These are phyloP conservation scores for Eucalyptus curtisii DNA, from an alignment of 345 rosid genomes.

Conservation along the genomic window DNA sequence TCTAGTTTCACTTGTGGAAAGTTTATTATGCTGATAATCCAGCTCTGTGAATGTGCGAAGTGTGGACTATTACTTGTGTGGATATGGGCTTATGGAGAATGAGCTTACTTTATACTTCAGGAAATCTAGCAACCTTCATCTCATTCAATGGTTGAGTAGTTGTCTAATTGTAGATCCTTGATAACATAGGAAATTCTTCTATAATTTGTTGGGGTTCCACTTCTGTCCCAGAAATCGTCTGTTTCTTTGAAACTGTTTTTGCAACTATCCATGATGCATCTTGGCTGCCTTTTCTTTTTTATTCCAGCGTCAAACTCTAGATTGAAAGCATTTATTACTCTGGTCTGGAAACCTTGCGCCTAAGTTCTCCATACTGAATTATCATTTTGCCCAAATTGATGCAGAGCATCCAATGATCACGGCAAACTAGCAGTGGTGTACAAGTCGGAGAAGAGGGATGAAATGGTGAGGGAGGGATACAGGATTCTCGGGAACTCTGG, in stretches of 20 bases:
- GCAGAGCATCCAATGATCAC: slow-evolving; percentile 48
- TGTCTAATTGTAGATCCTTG: background rate
- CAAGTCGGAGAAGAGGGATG: slow-evolving; percentile 77
- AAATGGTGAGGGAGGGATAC: slow-evolving; percentile 63
- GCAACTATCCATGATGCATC: background rate
- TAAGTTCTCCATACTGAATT: background rate
- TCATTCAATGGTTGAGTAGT: background rate
- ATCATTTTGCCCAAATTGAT: background rate
- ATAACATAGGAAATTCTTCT: background rate
- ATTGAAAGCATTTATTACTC: background rate
- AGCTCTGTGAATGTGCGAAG: background rate
- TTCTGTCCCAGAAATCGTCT: background rate
- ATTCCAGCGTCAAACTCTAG: background rate
- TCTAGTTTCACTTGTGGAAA: background rate
- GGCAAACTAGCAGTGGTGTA: slow-evolving; percentile 42
- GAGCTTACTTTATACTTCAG: background rate
- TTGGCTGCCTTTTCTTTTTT: background rate
- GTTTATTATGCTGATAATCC: background rate
- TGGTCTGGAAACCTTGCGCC: background rate
- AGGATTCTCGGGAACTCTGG: slow-evolving; percentile 82
- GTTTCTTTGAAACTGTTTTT: background rate
- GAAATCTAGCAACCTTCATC: background rate
- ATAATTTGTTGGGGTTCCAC: background rate
- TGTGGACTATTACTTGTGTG: background rate
- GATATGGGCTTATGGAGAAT: background rate